A percentile compares a stretch with the other conserved stretches of the same genome.
phyloP scores from a whole-genome alignment of 2,329 filamentous ascomycete species.

The Magnaporthiopsis poae region DNA sequence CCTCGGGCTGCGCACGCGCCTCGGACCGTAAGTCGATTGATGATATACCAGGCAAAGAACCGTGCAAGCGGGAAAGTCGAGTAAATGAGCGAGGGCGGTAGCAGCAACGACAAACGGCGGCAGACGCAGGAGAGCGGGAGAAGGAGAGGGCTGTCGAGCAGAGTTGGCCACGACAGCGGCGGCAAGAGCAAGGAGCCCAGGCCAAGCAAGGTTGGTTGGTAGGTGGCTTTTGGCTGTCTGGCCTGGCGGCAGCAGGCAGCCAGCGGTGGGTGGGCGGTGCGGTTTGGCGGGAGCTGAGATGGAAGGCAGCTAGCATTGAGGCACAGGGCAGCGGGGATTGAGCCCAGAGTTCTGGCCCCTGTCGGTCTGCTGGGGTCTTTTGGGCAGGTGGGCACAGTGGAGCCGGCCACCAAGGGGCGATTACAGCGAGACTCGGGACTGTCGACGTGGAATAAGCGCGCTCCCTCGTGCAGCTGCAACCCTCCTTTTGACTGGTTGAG shows the following conservation, averaged over 20 bases:
- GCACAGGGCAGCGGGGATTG: not conserved
- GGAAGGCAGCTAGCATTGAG: not conserved
- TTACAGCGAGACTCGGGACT: not conserved
- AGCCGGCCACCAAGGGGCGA: not conserved
- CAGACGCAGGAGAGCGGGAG: not conserved
- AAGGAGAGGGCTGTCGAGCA: not conserved
- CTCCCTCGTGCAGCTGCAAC: not conserved
- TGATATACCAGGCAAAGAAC: not conserved
- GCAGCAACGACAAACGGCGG: not conserved
- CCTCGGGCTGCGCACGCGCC: not conserved
- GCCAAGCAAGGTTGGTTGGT: not conserved
- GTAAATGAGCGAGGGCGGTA: not conserved
- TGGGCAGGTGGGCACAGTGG: not conserved
- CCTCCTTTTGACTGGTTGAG: not conserved
- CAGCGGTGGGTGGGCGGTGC: not conserved
- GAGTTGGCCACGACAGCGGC: slow-evolving; percentile 6
- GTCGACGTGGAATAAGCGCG: not conserved
- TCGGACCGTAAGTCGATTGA: not conserved
- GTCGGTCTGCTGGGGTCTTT: not conserved
- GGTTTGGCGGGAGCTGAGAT: not conserved
- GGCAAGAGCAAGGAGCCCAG: not conserved
- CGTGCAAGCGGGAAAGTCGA: not conserved
- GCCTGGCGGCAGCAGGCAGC: slow-evolving; percentile 1
- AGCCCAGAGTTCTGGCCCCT: not conserved
- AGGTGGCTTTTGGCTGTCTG: not conserved